Percentiles rank a stretch among this genome's conserved stretches.
phyloP scores from a whole-genome alignment of 2,329 filamentous ascomycete species.

The Remersonia thermophila region DNA sequence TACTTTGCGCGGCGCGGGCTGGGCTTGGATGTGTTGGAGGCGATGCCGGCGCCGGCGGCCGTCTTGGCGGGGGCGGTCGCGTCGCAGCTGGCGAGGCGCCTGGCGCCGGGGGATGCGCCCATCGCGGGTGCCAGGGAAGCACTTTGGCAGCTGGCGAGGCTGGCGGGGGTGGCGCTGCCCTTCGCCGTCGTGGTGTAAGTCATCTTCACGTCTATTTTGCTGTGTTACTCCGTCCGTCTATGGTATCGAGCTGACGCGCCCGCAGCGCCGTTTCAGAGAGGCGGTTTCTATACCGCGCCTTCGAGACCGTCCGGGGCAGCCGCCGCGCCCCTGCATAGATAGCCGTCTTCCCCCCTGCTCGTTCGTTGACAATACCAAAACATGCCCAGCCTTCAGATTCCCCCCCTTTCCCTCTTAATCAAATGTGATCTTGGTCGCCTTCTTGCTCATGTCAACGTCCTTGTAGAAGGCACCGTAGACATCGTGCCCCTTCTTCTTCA shows the following conservation, averaged over 20 bases:
- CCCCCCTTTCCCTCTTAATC: slow-evolving; percentile 32
- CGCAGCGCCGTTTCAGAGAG: slow-evolving; percentile 42
- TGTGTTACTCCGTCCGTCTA: too few relatives aligned
- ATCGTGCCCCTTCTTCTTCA: slow-evolving; percentile 97
- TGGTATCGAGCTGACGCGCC: slow-evolving; percentile 20
- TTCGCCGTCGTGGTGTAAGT: slow-evolving; percentile 51
- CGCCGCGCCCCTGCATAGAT: slow-evolving; percentile 5
- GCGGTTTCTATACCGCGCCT: slow-evolving; percentile 38
- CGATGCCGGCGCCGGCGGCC: slow-evolving; percentile 33
- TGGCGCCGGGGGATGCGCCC: slow-evolving; percentile 13
- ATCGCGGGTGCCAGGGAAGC: slow-evolving; percentile 19
- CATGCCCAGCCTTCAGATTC: background rate
- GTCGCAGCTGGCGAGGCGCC: slow-evolving; percentile 27
- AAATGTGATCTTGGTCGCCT: slow-evolving; percentile 86
- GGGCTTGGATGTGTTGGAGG: slow-evolving; percentile 27
- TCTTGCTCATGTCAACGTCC: slow-evolving; percentile 71
- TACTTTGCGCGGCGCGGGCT: slow-evolving; percentile 44
- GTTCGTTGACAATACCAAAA: background rate
- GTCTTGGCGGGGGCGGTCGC: slow-evolving; percentile 33
- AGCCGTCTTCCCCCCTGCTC: too few relatives aligned
- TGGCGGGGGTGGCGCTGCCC: slow-evolving; percentile 36
- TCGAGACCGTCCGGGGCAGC: slow-evolving; percentile 30
- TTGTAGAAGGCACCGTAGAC: slow-evolving; percentile 94
- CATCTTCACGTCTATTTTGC: slow-evolving; percentile 4
- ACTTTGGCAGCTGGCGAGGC: slow-evolving; percentile 32